Evolutionary conservation across 208 protist genomes (phyloP), one percentile per base, ranked within the genome.

Genomic region (Entamoeba histolytica): DNA sequence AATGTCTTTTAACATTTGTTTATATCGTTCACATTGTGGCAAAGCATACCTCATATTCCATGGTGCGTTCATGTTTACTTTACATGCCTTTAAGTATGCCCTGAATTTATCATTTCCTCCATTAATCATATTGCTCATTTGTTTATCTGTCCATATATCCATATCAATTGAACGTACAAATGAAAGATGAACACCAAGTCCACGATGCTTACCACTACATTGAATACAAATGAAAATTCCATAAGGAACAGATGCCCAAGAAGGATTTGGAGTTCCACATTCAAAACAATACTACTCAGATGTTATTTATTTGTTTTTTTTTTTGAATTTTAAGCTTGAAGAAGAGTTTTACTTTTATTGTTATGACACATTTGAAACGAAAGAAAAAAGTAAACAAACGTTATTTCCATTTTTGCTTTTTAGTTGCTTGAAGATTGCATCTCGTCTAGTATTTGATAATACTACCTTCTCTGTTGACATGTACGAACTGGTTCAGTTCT

Each of bases 111-210:
- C 55, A 69, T 69, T 69, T 14, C 55, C 55, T 23, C 55, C 55
- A 23, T 69, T 69, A 23, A 69, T 69, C 55, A 69, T 69, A 23
- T 69, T 69, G 23, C 55, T 69, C 4, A 94, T 52, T 91, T 93
- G 93, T n/a, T 96, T 93, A 51, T 96, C 96, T n/a, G 96, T 96
- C 97, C 97, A 98, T 91, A 94, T 95, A 93, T 99, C 98, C 95
- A 98, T 97, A 93, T 95, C 98, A 1, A 96, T 96, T 17, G 96
- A 97, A 92, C 97, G 97, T 14, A 98, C 96, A 23, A 95, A 95
- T 49, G 94, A 95, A 3, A 96, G 93, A 91, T 96, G 95, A 19
- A 94, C 94, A 23, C 96, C 96, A 0, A 96, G 23, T 52, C 47
- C 49, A 31, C 96, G 91, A 69, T 96, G 96, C 0, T 95, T 93